Base-by-base conservation (phyloP, 306 rosid species). In the Mimosa bimucronata region DNA sequence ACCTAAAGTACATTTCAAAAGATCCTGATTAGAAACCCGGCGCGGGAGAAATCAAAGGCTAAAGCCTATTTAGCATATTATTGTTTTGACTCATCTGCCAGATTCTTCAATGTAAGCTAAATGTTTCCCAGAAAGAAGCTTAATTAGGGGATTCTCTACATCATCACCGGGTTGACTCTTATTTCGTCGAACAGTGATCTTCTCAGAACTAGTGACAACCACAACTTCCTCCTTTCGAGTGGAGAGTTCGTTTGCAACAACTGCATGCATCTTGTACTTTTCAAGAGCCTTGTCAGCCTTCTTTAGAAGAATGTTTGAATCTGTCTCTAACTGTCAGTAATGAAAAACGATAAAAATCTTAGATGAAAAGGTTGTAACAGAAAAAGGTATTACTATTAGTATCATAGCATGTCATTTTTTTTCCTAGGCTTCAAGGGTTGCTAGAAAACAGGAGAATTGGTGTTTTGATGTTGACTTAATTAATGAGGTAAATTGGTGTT, bases 221-320 rank as follows among this genome's bases (percentile, higher is more conserved):
- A 88, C 85, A 50, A 93, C 99, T 86, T 91, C 89, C 83, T 95
- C 98, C 75, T 91, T 93, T 42, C 99, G 98, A 74, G 83, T 90
- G 9, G 82, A 79, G 77, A 95, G 97, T 80, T 95, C 98, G 77
- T 95, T 95, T 68, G 99, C 98, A 68, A 93, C 91, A 38, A 93
- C 98, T 79, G 90, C 94, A 73, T 95, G 86, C 97, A 95, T 89
- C 79, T 95, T 86, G 86, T 95, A 91, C 90, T 87, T 93, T 78
- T 84, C 80, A 34, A 95, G 97, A 84, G 99, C 93, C 16, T 76
- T 64, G 23, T 4, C 75, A 10, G 98, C 98, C 85, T 95, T 95
- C 77, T 86, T 88, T 66, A 95, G 85, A 81, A 95, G 97, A 84
- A 95, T 95, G 87, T 90, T 87, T 30, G 89, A 41, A 84, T 95